Percentiles rank a stretch among this genome's conserved stretches.
phyloP scores from a whole-genome alignment of 257 asterid species.

The Ligustrum vulgare region DNA sequence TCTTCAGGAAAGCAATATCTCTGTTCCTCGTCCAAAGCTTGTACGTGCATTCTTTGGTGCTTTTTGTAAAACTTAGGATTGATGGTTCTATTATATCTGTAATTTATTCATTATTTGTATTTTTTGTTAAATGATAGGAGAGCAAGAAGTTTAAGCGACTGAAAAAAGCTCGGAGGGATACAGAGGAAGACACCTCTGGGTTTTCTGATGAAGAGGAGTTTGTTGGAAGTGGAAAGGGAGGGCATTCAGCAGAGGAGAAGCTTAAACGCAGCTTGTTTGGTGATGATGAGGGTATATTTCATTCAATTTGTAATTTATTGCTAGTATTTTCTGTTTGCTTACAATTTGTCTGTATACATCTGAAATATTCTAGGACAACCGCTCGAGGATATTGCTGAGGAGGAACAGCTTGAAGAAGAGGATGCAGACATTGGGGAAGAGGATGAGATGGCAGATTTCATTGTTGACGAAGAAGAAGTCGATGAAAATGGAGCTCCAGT shows the following conservation, averaged over 20 bases:
- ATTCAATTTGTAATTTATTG: constrained; percentile 15
- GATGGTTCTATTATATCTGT: not conserved
- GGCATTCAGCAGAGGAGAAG: constrained; percentile 80
- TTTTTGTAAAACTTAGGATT: not conserved
- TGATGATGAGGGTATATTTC: constrained; percentile 73
- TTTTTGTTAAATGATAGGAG: constrained; percentile 41
- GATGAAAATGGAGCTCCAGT: constrained; percentile 83
- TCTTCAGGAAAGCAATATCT: constrained; percentile 85
- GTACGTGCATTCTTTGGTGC: constrained; percentile 19
- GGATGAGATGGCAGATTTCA: constrained; percentile 96
- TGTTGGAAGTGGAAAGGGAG: constrained; percentile 67
- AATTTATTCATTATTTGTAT: not conserved
- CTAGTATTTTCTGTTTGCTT: constrained; percentile 6
- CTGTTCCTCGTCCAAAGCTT: constrained; percentile 83
- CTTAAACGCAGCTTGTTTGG: constrained; percentile 75
- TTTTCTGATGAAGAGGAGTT: constrained; percentile 77
- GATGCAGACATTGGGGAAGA: constrained; percentile 75
- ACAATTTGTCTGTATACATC: constrained; percentile 18
- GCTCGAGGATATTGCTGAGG: constrained; percentile 92
- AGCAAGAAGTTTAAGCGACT: constrained; percentile 84
- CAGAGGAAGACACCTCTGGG: constrained; percentile 72
- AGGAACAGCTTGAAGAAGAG: constrained; percentile 72
- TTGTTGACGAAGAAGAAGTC: constrained; percentile 85
- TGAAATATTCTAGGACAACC: constrained; percentile 54
- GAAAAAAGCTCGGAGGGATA: constrained; percentile 77